phyloP scores from a whole-genome alignment of 2,329 filamentous ascomycete species.

The Trichoderma asperellum region DNA sequence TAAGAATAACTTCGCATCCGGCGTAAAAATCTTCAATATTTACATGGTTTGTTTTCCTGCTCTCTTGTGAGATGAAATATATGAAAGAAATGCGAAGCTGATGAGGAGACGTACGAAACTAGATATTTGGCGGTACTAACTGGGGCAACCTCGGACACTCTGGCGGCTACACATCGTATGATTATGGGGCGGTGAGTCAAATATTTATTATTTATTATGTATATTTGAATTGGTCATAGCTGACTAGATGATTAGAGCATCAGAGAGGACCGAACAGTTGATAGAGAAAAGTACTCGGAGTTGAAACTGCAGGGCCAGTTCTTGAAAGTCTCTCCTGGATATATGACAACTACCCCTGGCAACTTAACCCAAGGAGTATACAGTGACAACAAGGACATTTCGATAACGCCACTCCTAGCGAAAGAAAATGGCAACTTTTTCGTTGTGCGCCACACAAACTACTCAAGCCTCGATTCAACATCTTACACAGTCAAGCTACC shows the following conservation, averaged over 20 bases:
- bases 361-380: slow-evolving; percentile 55
- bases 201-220: not conserved
- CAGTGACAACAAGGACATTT: slow-evolving; percentile 55
- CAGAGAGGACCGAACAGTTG: slow-evolving; percentile 68
- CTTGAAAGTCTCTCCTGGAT: slow-evolving; percentile 71
- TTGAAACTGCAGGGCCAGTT: slow-evolving; percentile 78
- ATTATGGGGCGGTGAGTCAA: slow-evolving; percentile 52
- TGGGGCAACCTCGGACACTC: slow-evolving; percentile 79
- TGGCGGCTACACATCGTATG: slow-evolving; percentile 64
- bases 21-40: slow-evolving; percentile 69
- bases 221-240: slow-evolving; percentile 28
- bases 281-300: slow-evolving; percentile 78
- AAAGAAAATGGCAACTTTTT: slow-evolving; percentile 63
- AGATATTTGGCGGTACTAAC: slow-evolving; percentile 77
- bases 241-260: slow-evolving; percentile 50
- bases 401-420: slow-evolving; percentile 64
- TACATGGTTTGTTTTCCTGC: slow-evolving; percentile 64
- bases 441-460: slow-evolving; percentile 68
- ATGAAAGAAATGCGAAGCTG: no score
- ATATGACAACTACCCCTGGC: slow-evolving; percentile 62
- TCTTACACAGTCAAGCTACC: slow-evolving; percentile 66
- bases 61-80: no score
- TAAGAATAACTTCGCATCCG: slow-evolving; percentile 72
- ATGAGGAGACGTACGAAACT: not conserved
- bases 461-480: slow-evolving; percentile 60